Evolutionary conservation across 2,329 filamentous ascomycete species (phyloP).

Genomic region (Coccinonectria pachysandricola): DNA sequence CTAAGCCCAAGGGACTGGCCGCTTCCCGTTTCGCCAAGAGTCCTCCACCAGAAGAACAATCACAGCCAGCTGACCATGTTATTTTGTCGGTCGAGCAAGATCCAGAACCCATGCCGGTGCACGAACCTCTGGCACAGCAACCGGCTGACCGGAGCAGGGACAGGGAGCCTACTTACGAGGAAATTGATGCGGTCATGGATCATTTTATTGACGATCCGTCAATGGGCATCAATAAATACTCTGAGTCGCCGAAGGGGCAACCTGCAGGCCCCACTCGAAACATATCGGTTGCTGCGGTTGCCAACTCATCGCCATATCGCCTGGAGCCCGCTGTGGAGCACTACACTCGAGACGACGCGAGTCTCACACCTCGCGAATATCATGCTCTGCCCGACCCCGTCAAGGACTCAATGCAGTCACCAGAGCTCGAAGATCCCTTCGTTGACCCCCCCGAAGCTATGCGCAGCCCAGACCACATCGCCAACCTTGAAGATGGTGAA

Average conservation of each 20-base stretch:
- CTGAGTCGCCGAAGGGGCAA: slow-evolving; percentile 35
- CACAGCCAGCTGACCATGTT: slow-evolving; percentile 18
- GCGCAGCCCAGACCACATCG: slow-evolving; percentile 41
- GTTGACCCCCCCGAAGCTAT: slow-evolving; percentile 40
- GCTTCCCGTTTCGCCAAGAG: slow-evolving; percentile 35
- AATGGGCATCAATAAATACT: slow-evolving; percentile 59
- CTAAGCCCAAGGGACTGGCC: slow-evolving; percentile 31
- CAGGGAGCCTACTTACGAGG: slow-evolving; percentile 54
- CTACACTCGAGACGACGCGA: slow-evolving; percentile 60
- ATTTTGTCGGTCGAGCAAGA: slow-evolving; percentile 22
- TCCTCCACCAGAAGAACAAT: slow-evolving; percentile 22
- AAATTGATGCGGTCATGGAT: slow-evolving; percentile 88
- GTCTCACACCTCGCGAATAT: slow-evolving; percentile 56
- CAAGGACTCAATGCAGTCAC: slow-evolving; percentile 35
- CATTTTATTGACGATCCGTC: slow-evolving; percentile 66
- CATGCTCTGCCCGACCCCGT: slow-evolving; percentile 36
- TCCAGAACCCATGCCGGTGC: slow-evolving; percentile 6
- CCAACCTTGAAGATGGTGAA: slow-evolving; percentile 30
- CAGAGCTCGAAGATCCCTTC: slow-evolving; percentile 54
- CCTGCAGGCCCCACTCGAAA: slow-evolving; percentile 14
- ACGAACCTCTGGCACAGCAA: slow-evolving; percentile 8
- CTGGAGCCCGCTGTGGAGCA: slow-evolving; percentile 38
- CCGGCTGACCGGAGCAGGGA: slow-evolving; percentile 11
- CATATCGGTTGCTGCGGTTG: slow-evolving; percentile 13
- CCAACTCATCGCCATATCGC: slow-evolving; percentile 42